phyloP scores from a whole-genome alignment of 176 grass and related monocot genomes.

The Oryza coarctata region DNA sequence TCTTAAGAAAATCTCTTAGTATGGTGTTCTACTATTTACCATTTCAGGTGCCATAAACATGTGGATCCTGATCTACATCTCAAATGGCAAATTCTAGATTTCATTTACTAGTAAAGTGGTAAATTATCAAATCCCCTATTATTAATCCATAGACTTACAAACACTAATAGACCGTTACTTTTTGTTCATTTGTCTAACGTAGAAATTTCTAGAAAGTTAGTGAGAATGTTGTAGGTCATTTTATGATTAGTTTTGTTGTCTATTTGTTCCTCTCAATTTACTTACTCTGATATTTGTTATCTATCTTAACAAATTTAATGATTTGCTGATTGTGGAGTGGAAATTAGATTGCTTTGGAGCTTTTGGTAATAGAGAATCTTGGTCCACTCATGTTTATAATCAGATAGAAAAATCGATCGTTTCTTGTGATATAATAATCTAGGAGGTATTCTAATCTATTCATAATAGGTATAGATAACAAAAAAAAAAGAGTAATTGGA shows the following conservation, averaged over 20 bases:
- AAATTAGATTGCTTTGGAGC: neutral
- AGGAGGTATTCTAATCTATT: too few species aligned
- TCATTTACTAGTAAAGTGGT: too few species aligned
- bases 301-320: neutral
- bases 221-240: neutral
- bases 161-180: neutral
- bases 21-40: too few species aligned
- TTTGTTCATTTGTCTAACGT: neutral
- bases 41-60: too few species aligned
- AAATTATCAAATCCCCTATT: too few species aligned
- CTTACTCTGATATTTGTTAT: neutral
- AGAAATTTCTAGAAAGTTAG: neutral
- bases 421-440: neutral
- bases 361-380: neutral
- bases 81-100: too few species aligned
- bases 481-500: too few species aligned
- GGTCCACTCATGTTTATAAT: neutral
- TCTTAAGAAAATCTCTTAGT: too few species aligned
- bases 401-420: neutral
- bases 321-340: neutral
- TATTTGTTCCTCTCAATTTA: neutral
- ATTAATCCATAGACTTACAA: too few species aligned
- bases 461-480: too few species aligned
- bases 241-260: neutral
- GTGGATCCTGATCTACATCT: too few species aligned